A percentile compares a stretch with the other conserved stretches of the same genome.
phyloP scores from a whole-genome alignment of 768 basidiomycete genomes.

The Auriculariales sp. region DNA sequence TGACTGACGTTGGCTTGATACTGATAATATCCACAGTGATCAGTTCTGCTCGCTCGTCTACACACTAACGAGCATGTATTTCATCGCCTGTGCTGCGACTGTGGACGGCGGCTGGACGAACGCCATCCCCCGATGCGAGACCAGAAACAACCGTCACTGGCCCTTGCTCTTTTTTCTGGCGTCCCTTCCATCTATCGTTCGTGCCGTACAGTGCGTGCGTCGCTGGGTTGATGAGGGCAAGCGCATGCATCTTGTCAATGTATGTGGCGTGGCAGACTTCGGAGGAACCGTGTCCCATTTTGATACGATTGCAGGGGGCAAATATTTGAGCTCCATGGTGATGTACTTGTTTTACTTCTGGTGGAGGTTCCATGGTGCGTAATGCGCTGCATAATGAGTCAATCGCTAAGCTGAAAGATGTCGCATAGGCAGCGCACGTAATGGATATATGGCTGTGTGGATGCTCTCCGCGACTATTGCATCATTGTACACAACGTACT shows the following conservation, averaged over 20 bases:
- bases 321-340: conserved; percentile 58
- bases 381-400: background rate
- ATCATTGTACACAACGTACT: conserved; percentile 56
- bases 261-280: conserved; percentile 19
- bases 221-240: conserved; percentile 72
- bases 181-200: conserved; percentile 54
- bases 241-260: conserved; percentile 77
- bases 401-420: conserved; percentile 1
- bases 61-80: conserved; percentile 56
- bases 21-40: conserved; percentile 32
- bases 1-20: background rate
- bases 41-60: conserved; percentile 73
- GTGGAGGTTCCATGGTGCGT: conserved; percentile 57
- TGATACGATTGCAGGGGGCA: conserved; percentile 48
- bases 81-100: conserved; percentile 61
- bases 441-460: conserved; percentile 49
- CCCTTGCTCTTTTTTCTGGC: conserved; percentile 42
- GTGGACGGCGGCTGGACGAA: conserved; percentile 36
- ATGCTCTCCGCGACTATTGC: conserved; percentile 47
- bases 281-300: background rate
- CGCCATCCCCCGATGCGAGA: conserved; percentile 33
- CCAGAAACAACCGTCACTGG: conserved; percentile 38
- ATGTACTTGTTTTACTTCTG: conserved; percentile 53
- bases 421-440: conserved; percentile 20
- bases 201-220: conserved; percentile 73